phyloP scores from a whole-genome alignment of 1,284 basidiomycete genomes.

The Boletus sp. region DNA sequence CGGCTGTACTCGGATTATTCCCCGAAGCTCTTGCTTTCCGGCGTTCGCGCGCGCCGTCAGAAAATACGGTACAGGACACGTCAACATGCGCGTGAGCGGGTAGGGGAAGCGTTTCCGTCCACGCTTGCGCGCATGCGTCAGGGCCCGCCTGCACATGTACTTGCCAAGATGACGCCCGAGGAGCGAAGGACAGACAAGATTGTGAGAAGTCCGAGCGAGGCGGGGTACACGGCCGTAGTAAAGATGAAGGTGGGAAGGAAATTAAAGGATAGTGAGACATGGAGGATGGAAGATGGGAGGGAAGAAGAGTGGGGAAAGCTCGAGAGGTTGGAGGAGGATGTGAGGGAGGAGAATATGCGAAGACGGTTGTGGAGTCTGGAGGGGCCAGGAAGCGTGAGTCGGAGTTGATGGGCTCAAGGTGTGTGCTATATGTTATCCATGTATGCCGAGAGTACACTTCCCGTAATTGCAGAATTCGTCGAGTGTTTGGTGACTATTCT shows the following conservation, averaged over 20 bases:
- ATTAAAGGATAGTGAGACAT: slow-evolving; percentile 41
- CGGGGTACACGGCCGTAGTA: slow-evolving; percentile 53
- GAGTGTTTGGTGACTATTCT: not conserved
- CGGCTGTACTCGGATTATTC: slow-evolving; percentile 45
- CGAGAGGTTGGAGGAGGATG: slow-evolving; percentile 33
- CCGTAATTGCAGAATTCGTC: not conserved
- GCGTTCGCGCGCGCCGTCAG: slow-evolving; percentile 53
- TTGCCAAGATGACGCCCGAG: slow-evolving; percentile 47
- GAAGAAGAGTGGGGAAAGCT: slow-evolving; percentile 32
- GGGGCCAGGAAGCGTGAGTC: not conserved
- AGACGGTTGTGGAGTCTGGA: slow-evolving; percentile 6
- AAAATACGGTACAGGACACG: slow-evolving; percentile 60
- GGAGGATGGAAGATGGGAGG: slow-evolving; percentile 44
- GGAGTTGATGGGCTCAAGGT: not conserved
- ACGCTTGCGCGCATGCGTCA: slow-evolving; percentile 45
- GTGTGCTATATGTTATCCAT: not conserved
- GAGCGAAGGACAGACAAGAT: slow-evolving; percentile 46
- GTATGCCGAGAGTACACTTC: not conserved
- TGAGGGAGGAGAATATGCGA: slow-evolving; percentile 39
- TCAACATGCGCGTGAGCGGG: slow-evolving; percentile 52
- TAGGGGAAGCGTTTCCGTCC: slow-evolving; percentile 52
- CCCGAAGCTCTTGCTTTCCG: slow-evolving; percentile 43
- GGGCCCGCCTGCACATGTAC: slow-evolving; percentile 59
- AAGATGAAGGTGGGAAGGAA: slow-evolving; percentile 44
- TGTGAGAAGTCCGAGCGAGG: slow-evolving; percentile 51